A percentile compares a stretch with the other conserved stretches of the same genome.
phyloP scores from a whole-genome alignment of 805 yeast genomes.

The Hanseniaspora lindneri region DNA sequence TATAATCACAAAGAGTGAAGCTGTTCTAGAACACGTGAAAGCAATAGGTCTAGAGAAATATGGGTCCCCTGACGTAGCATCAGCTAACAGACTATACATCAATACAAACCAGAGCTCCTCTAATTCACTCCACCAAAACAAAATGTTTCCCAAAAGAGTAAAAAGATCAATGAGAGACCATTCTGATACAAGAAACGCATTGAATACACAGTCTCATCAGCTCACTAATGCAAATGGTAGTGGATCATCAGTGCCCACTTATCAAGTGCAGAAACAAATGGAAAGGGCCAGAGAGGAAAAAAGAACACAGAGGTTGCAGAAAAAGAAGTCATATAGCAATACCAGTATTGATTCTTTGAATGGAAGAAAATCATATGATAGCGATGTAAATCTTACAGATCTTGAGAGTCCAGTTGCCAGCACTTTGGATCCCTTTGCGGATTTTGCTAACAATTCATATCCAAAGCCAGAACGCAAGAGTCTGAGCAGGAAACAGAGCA shows the following conservation, averaged over 20 bases:
- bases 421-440: not conserved
- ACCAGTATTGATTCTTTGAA: not conserved
- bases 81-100: not conserved
- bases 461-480: not conserved
- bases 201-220: not conserved
- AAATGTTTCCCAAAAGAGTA: conserved; percentile 13
- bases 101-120: too few relatives aligned
- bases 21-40: not conserved
- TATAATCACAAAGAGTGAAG: conserved; percentile 17
- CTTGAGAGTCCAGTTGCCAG: not conserved
- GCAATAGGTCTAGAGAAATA: not conserved
- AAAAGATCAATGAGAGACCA: conserved; percentile 13
- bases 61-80: not conserved
- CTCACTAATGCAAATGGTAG: not conserved
- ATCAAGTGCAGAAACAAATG: conserved; percentile 1
- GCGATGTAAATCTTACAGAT: not conserved
- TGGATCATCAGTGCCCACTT: not conserved
- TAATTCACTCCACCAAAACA: conserved; percentile 6
- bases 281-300: conserved; percentile 10
- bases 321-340: not conserved
- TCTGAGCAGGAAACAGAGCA: not conserved
- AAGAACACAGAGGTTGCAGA: not conserved
- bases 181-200: conserved; percentile 1
- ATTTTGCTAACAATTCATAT: not conserved
- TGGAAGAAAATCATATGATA: not conserved